Base-by-base conservation (phyloP, 495 filamentous ascomycete species). In the Massariosphaeria phaeospora region DNA sequence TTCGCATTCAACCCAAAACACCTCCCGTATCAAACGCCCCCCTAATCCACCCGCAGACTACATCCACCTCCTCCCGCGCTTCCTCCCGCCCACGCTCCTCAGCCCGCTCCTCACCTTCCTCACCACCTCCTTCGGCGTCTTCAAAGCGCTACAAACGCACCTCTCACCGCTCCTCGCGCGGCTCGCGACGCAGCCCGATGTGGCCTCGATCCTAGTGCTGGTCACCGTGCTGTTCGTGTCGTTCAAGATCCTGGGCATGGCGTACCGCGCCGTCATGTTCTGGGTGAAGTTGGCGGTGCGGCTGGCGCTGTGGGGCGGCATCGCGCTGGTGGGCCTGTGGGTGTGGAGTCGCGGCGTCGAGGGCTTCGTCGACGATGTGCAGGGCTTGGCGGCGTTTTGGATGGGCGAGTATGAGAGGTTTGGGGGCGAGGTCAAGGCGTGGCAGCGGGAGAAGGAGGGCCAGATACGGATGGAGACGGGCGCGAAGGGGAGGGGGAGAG, bases 261-360 rank as follows among this genome's bases (percentile, higher is more conserved):
- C 84, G 23, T 79, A 79, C 41, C 76, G 85, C 30, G 68, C 86
- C 2, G 70, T 94, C 47, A 73, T 89, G 64, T 91, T 79, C 67
- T 89, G 87, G 81, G 75, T 86, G n/a, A 65, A 72, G 34, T 63
- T 91, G 40, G 75, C 72, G 5, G 63, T 85, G 49, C 66, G 76
- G 25, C 15, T 88, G 36, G 52, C 77, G 0, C 78, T 87, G 41
- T 93, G 80, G 79, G 75, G 70, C 0, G 56, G 64, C 1, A 26
- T 89, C 11, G 68, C 74, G 15, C 70, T 71, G 0, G 2, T 79
- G 0, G 75, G 69, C 0, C 68, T 76, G 30, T 79, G 78, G 52
- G 72, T 88, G 11, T 91, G 78, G 67, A 75, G 75, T 48, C 69
- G 82, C 11, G 89, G 88, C 0, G 43, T 81, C 50, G 85, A 83